Evolutionary conservation across 78 protist genomes (phyloP).

Genomic region (Bigelowiella natans): DNA sequence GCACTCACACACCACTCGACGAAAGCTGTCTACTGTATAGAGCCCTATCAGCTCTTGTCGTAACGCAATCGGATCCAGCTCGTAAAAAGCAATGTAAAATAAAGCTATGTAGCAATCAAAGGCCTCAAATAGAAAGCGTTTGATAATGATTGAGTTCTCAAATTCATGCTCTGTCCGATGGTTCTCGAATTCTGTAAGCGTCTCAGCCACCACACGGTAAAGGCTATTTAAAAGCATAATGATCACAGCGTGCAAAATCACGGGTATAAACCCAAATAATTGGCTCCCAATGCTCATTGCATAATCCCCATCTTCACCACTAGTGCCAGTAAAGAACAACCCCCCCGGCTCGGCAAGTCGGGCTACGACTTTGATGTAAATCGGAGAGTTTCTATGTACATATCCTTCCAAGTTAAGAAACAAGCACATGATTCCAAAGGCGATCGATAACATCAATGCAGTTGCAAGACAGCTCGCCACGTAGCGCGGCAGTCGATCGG

Average conservation of each 20-base stretch:
- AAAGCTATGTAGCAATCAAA: slow-evolving; percentile 38
- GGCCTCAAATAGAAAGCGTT: slow-evolving; percentile 44
- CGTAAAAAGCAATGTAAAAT: slow-evolving; percentile 46
- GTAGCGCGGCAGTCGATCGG: no score
- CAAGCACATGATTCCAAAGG: background rate
- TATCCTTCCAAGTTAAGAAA: background rate
- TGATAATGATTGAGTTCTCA: slow-evolving; percentile 14
- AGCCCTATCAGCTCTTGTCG: background rate
- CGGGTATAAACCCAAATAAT: no score
- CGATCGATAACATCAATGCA: no score
- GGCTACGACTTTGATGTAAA: no score
- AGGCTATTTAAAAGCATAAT: no score
- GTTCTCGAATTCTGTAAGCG: slow-evolving; percentile 3
- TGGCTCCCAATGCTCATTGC: no score
- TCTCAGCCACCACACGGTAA: slow-evolving; percentile 8
- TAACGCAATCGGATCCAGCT: slow-evolving; percentile 14
- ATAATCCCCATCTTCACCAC: no score
- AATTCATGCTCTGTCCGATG: background rate
- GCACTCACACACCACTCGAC: background rate
- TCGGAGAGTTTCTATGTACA: no score
- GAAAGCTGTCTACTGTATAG: background rate
- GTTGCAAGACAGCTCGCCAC: no score
- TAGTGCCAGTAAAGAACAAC: no score
- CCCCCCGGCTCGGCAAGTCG: no score
- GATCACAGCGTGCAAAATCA: no score